Evolutionary conservation across 1,284 basidiomycete genomes (phyloP).

Genomic region (Sporisorium scitamineum): DNA sequence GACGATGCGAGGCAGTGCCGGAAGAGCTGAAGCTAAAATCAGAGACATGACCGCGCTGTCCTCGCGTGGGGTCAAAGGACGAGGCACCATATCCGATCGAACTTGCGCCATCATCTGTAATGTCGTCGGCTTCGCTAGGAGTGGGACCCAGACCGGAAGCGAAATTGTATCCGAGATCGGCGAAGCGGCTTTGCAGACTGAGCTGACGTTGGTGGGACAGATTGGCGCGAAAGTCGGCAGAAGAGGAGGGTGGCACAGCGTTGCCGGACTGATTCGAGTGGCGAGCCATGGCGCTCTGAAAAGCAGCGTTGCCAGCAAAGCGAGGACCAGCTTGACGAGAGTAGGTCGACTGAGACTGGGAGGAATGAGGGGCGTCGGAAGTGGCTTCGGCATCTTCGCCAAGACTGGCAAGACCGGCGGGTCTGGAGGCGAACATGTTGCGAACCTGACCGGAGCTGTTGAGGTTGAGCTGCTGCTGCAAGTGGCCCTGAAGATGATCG

Average conservation of each 20-base stretch:
- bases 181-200: constrained; percentile 57
- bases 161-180: constrained; percentile 59
- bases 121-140: constrained; percentile 46
- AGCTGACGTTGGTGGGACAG: constrained; percentile 56
- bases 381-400: constrained; percentile 54
- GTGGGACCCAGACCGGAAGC: constrained; percentile 31
- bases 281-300: constrained; percentile 61
- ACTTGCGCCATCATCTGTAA: constrained; percentile 57
- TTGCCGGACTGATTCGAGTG: constrained; percentile 39
- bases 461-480: constrained; percentile 62
- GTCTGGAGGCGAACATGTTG: constrained; percentile 48
- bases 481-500: constrained; percentile 57
- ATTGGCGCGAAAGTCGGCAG: constrained; percentile 37
- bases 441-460: constrained; percentile 25
- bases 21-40: constrained; percentile 42
- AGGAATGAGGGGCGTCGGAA: constrained; percentile 19
- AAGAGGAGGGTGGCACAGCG: constrained; percentile 15
- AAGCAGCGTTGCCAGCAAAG: constrained; percentile 63
- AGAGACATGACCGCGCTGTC: constrained; percentile 34
- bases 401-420: constrained; percentile 55
- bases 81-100: constrained; percentile 59
- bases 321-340: constrained; percentile 54
- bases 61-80: constrained; percentile 58
- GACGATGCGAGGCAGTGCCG: constrained; percentile 46
- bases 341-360: constrained; percentile 21